Evolutionary conservation across 2,329 filamentous ascomycete genomes (phyloP).

Genomic region (Beauveria asiatica): DNA sequence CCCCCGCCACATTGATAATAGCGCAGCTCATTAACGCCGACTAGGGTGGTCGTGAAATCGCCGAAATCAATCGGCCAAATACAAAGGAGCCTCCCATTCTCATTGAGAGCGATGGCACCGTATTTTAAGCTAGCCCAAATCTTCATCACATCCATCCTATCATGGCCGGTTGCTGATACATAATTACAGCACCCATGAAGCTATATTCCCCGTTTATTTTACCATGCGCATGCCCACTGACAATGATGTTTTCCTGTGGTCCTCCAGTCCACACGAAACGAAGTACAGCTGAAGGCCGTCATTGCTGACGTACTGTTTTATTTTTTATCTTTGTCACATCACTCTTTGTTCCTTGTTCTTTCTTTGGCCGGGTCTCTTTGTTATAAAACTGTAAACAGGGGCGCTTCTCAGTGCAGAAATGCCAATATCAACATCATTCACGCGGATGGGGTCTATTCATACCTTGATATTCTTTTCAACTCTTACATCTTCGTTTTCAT

Average conservation of each 20-base stretch:
- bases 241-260: not conserved
- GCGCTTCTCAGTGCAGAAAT: too few relatives aligned
- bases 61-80: constrained; percentile 89
- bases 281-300: not conserved
- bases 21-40: not conserved
- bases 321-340: not conserved
- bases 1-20: not conserved
- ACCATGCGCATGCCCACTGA: too few relatives aligned
- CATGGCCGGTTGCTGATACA: not conserved
- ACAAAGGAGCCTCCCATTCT: constrained; percentile 95
- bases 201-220: too few relatives aligned
- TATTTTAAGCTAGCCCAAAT: constrained; percentile 56
- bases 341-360: not conserved
- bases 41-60: constrained; percentile 85
- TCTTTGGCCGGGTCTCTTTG: not conserved
- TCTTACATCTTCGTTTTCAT: too few relatives aligned
- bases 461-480: not conserved
- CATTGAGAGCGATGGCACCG: constrained; percentile 91
- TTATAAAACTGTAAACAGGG: not conserved
- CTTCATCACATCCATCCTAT: not conserved
- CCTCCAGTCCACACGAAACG: not conserved
- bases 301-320: not conserved
- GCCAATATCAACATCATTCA: too few relatives aligned
- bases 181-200: too few relatives aligned
- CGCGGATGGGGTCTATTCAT: too few relatives aligned